Conservation (phyloP, 2,329 filamentous ascomycete genomes). For the Mycosphaerella sp. region DNA sequence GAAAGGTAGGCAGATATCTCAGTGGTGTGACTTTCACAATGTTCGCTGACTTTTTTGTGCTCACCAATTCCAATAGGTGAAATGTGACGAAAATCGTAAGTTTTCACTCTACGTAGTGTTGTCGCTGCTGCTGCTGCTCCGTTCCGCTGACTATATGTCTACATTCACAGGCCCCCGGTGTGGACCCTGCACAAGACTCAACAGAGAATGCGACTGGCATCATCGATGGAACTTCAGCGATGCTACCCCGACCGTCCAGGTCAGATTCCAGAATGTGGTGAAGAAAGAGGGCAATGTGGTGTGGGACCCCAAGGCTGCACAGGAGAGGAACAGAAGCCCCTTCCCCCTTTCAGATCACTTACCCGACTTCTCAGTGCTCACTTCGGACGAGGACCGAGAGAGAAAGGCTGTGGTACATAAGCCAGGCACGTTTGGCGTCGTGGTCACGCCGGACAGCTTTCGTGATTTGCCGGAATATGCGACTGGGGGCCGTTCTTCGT, state of each 20-base stretch:
- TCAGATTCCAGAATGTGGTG: slow-evolving; percentile 37
- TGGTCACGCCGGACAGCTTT: slow-evolving; percentile 51
- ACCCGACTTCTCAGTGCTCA: slow-evolving; percentile 49
- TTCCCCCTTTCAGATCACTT: slow-evolving; percentile 41
- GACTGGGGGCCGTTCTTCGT: slow-evolving; percentile 11
- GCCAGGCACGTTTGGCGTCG: slow-evolving; percentile 52
- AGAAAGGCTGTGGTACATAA: slow-evolving; percentile 46
- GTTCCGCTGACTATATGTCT: slow-evolving; percentile 3
- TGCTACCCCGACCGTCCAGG: slow-evolving; percentile 30
- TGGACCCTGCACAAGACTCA: slow-evolving; percentile 49
- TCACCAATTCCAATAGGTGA: slow-evolving; percentile 23
- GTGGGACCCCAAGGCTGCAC: slow-evolving; percentile 42
- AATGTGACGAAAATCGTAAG: slow-evolving; percentile 25
- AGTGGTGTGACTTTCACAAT: too few species aligned
- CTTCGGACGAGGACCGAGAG: slow-evolving; percentile 53
- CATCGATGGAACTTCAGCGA: slow-evolving; percentile 43
- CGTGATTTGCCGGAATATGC: slow-evolving; percentile 47
- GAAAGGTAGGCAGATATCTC: slow-evolving; percentile 21
- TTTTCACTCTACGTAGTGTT: neutral
- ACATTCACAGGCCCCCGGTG: slow-evolving; percentile 16
- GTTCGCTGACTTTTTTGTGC: neutral
- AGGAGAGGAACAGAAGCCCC: slow-evolving; percentile 6
- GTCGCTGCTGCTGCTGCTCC: too few species aligned
- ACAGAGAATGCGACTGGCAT: slow-evolving; percentile 53
- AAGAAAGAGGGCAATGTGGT: slow-evolving; percentile 47